Base-by-base conservation (phyloP, 2,329 filamentous ascomycete genomes). In the Diaporthe sp. region DNA sequence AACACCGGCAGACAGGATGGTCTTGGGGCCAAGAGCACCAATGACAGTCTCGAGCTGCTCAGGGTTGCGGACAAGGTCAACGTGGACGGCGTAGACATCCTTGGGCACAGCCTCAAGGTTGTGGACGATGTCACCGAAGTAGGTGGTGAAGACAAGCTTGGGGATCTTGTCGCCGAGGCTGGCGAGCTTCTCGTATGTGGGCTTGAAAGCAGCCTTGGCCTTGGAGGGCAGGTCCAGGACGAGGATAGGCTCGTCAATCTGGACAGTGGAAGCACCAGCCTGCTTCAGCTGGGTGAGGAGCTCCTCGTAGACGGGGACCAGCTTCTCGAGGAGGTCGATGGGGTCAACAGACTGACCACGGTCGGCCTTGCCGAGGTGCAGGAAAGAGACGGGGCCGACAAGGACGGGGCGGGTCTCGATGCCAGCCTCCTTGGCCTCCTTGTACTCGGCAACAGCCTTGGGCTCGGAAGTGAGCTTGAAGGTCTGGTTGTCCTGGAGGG, bases 51-150 rank as follows among this genome's bases (percentile, higher is more conserved):
- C 92, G 79, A 99, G 94, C 90, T 99, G 97, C 91, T 98, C 96
- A 74, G 97, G 97, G 91, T 98, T 96, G 86, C 97, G 95, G 87
- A 98, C 97, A 80, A 98, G 94, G 87, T 99, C 97, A 80, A 98
- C 85, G 90, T 99, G 97, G 81, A 99, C 91, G 82, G 91, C 96
- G 86, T 97, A 92, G 83, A 98, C 87, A 82, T 91, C 91, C 85
- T 93, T 91, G 84, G 95, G 91, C 82, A 99, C 87, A 80, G 95
- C 92, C 83, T 98, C 95, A 81, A 98, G 92, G 93, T 99, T 99
- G 94, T 99, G 97, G 82, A 98, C 95, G 80, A 99, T 95, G 87
- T 99, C 97, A 89, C 97, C 97, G 84, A 99, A 99, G 92, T 98
- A 99, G 84, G 97, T 98, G 85, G 97, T 94, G 83, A 99, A 91